These are phyloP conservation scores for Sporothrix dimorphospora DNA, from an alignment of 2,329 filamentous ascomycete genomes.

Conservation along the genomic window DNA sequence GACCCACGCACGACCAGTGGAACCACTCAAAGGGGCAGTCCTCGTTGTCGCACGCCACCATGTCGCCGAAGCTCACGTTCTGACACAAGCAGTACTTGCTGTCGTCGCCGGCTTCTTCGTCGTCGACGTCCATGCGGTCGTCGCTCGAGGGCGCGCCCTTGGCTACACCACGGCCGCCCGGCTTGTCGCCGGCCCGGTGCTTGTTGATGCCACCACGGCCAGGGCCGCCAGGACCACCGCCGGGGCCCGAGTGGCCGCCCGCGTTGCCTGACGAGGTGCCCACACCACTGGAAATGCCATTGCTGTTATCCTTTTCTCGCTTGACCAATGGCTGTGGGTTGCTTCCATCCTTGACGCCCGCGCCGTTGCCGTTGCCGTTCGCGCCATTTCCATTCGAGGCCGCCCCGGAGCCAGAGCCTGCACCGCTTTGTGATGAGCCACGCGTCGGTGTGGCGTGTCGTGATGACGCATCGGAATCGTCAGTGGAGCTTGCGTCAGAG, in stretches of 20 bases:
- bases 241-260: background rate
- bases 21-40: conserved; percentile 85
- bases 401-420: conserved; percentile 6
- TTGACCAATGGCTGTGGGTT: conserved; percentile 18
- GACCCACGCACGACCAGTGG: conserved; percentile 75
- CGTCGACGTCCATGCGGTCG: conserved; percentile 59
- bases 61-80: conserved; percentile 81
- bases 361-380: conserved; percentile 2
- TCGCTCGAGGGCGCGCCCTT: conserved; percentile 46
- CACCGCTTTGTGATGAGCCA: conserved; percentile 35
- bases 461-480: conserved; percentile 56
- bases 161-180: conserved; percentile 9
- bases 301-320: conserved; percentile 26
- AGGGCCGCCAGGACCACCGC: conserved; percentile 7
- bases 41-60: conserved; percentile 87
- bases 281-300: conserved; percentile 20
- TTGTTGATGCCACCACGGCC: conserved; percentile 24
- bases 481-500: conserved; percentile 63
- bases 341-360: background rate
- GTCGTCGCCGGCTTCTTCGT: conserved; percentile 74
- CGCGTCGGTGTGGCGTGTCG: conserved; percentile 46
- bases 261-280: conserved; percentile 6
- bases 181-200: conserved; percentile 24
- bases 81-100: conserved; percentile 84
- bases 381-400: conserved; percentile 13